Evolutionary conservation across 108 stramenopile genomes (phyloP).

Genomic region (Cylindrotheca fusiformis): DNA sequence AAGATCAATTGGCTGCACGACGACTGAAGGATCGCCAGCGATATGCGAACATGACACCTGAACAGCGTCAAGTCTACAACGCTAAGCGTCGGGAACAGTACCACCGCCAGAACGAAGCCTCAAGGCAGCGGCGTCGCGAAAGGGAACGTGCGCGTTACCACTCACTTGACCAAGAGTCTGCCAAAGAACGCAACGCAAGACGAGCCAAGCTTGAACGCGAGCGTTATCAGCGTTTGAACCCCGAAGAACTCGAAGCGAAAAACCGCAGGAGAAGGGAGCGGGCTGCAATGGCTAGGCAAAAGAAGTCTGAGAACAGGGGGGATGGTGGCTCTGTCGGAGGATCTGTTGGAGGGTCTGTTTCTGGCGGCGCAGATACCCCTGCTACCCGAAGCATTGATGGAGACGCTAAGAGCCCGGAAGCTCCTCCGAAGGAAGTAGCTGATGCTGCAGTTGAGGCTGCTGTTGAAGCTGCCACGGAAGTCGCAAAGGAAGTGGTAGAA

Average conservation of each 20-base stretch:
- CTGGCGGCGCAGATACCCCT: slow-evolving; percentile 5
- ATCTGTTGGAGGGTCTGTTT: neutral
- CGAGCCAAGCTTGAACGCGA: slow-evolving; percentile 81
- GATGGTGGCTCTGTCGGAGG: neutral
- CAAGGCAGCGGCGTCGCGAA: slow-evolving; percentile 67
- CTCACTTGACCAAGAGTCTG: slow-evolving; percentile 43
- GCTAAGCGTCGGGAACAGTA: slow-evolving; percentile 81
- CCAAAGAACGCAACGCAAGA: slow-evolving; percentile 68
- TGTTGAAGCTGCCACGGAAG: slow-evolving; percentile 14
- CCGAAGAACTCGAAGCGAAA: slow-evolving; percentile 64
- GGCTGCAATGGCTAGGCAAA: slow-evolving; percentile 52
- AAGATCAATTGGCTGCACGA: slow-evolving; percentile 66
- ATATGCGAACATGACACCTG: slow-evolving; percentile 75
- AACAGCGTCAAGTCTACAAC: slow-evolving; percentile 78
- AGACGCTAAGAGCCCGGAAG: slow-evolving; percentile 4
- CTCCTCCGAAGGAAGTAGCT: slow-evolving; percentile 17
- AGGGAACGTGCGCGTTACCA: slow-evolving; percentile 77
- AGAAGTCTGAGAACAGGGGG: slow-evolving; percentile 27
- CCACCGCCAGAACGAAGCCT: slow-evolving; percentile 70
- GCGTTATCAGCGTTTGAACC: slow-evolving; percentile 67
- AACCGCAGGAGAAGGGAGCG: slow-evolving; percentile 76
- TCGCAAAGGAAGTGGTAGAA: slow-evolving; percentile 1
- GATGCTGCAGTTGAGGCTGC: slow-evolving; percentile 33
- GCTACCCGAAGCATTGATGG: too few species aligned
- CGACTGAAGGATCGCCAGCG: slow-evolving; percentile 82